These are phyloP conservation scores for Saccharomyces hybrid DNA, from an alignment of 1,139 yeast genomes.

Conservation along the genomic window DNA sequence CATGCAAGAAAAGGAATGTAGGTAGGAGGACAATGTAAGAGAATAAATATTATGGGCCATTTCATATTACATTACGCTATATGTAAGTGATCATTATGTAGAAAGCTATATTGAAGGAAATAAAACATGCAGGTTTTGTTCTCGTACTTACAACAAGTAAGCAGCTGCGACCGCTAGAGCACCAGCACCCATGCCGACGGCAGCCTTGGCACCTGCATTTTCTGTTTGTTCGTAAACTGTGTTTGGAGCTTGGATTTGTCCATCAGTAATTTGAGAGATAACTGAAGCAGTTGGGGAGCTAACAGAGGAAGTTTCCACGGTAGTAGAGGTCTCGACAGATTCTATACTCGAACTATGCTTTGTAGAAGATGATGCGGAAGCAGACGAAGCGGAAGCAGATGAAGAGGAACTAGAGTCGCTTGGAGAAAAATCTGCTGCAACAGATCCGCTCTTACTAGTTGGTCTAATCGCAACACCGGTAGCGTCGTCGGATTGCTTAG, in stretches of 20 bases:
- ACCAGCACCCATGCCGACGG: conserved; percentile 8
- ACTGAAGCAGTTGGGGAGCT: conserved; percentile 1
- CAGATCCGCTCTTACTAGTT: conserved; percentile 10
- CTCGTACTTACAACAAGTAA: conserved; percentile 3
- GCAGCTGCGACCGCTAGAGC: conserved; percentile 7
- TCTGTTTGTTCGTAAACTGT: conserved; percentile 4
- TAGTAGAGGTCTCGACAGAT: neutral
- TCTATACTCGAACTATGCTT: neutral
- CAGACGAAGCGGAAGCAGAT: conserved; percentile 1
- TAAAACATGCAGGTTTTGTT: neutral
- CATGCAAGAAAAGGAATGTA: neutral
- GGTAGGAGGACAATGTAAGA: too few relatives aligned
- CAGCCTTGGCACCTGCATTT: conserved; percentile 6
- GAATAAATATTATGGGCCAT: neutral
- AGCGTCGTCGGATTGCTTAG: conserved; percentile 9
- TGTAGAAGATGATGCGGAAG: neutral
- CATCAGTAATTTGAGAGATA: conserved; percentile 6
- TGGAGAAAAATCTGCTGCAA: conserved; percentile 15
- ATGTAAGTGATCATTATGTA: neutral
- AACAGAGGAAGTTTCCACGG: neutral
- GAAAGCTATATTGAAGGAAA: neutral
- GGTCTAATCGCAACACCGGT: conserved; percentile 16
- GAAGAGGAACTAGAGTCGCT: conserved; percentile 5
- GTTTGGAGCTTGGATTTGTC: conserved; percentile 6
- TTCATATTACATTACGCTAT: neutral